A percentile compares a stretch with the other conserved stretches of the same genome.
These are phyloP conservation scores for Penicillium parvum DNA, from an alignment of 495 filamentous ascomycete genomes.

Conservation along the genomic window DNA sequence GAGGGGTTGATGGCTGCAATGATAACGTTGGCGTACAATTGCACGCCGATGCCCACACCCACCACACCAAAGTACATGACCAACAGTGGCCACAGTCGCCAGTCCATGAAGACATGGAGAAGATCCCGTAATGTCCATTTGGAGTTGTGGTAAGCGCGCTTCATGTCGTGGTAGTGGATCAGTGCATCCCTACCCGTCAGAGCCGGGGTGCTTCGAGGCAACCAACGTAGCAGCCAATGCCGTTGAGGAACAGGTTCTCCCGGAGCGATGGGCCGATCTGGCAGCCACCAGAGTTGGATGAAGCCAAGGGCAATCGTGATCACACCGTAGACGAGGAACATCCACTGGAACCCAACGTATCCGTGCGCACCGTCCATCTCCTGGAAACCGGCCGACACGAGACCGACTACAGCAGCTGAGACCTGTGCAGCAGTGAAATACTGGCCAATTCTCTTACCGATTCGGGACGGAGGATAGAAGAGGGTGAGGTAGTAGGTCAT, in stretches of 20 bases:
- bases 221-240: slow-evolving; percentile 49
- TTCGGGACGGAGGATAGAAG: slow-evolving; percentile 83
- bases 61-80: slow-evolving; percentile 96
- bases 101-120: slow-evolving; percentile 65
- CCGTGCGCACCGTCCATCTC: slow-evolving; percentile 78
- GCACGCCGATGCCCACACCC: slow-evolving; percentile 83
- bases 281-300: slow-evolving; percentile 80
- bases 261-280: slow-evolving; percentile 72
- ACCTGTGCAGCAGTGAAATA: slow-evolving; percentile 90
- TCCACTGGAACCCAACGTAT: slow-evolving; percentile 86
- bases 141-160: slow-evolving; percentile 67
- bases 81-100: slow-evolving; percentile 79
- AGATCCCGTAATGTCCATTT: slow-evolving; percentile 70
- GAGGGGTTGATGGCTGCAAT: slow-evolving; percentile 70
- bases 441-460: slow-evolving; percentile 80
- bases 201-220: slow-evolving; percentile 63
- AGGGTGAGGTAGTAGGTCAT: slow-evolving; percentile 92
- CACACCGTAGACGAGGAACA: slow-evolving; percentile 87
- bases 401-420: slow-evolving; percentile 82
- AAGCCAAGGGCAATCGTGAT: slow-evolving; percentile 67
- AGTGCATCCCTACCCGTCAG: slow-evolving; percentile 72
- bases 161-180: slow-evolving; percentile 81
- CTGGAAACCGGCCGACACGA: slow-evolving; percentile 88
- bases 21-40: slow-evolving; percentile 81
- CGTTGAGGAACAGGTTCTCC: slow-evolving; percentile 42